Percentiles rank a stretch among this genome's conserved stretches.
phyloP scores from a whole-genome alignment of 768 basidiomycete genomes.

The Tricholoma sp. region DNA sequence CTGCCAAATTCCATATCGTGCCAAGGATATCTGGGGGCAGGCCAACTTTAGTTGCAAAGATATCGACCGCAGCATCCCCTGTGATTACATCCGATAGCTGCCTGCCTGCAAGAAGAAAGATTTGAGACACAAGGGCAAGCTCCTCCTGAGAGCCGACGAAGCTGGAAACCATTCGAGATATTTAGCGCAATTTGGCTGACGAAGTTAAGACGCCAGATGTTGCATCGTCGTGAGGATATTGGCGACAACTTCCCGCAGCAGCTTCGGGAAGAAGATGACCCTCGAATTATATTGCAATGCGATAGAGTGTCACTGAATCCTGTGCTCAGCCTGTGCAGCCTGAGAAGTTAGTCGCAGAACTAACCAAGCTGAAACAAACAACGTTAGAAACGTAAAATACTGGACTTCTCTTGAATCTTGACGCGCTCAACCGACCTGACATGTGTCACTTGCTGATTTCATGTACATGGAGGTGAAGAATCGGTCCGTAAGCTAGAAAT shows the following conservation, averaged over 20 bases:
- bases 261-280: neutral
- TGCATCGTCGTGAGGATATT: neutral
- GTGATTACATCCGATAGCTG: conserved; percentile 19
- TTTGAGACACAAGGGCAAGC: conserved; percentile 20
- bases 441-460: too few relatives aligned
- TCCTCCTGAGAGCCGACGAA: conserved; percentile 25
- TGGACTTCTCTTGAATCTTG: too few relatives aligned
- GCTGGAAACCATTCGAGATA: conserved; percentile 9
- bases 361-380: too few relatives aligned
- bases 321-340: too few relatives aligned
- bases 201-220: neutral
- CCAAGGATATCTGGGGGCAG: conserved; percentile 51
- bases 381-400: too few relatives aligned
- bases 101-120: conserved; percentile 22
- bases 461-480: too few relatives aligned
- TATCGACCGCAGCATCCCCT: conserved; percentile 46
- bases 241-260: neutral
- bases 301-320: too few relatives aligned
- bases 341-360: too few relatives aligned
- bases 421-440: too few relatives aligned
- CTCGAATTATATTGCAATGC: too few relatives aligned
- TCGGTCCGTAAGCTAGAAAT: too few relatives aligned
- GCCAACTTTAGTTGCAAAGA: conserved; percentile 45
- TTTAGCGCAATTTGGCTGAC: neutral
- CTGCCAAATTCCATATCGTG: conserved; percentile 61